Conservation (phyloP, 2,329 filamentous ascomycete species). For the Penicillium frequentans region DNA sequence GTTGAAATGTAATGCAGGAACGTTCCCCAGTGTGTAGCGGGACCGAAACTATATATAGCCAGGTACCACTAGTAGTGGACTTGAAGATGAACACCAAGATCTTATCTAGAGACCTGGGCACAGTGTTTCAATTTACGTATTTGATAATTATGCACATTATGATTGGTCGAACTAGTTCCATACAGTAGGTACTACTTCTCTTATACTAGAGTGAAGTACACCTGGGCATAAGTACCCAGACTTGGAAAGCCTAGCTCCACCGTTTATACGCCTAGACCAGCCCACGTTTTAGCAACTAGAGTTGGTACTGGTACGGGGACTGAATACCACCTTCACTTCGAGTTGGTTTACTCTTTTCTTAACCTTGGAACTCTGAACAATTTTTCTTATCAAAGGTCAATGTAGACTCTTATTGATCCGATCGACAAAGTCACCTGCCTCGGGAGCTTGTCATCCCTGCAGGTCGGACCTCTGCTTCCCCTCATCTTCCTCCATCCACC, state of each 20-base stretch:
- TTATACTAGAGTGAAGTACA: background rate
- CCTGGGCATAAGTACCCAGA: too few relatives aligned
- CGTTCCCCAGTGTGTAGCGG: background rate
- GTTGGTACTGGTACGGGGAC: background rate
- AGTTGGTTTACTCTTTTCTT: background rate
- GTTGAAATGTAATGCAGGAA: background rate
- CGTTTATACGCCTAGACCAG: background rate
- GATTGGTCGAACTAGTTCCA: background rate
- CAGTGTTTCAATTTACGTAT: too few relatives aligned
- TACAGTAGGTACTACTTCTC: background rate
- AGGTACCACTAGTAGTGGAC: background rate
- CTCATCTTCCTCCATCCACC: constrained; percentile 16
- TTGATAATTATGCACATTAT: background rate
- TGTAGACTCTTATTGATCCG: background rate
- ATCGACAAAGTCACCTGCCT: constrained; percentile 10
- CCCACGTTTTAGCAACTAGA: background rate
- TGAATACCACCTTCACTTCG: background rate
- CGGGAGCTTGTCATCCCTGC: background rate
- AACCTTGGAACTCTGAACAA: background rate
- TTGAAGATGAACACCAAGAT: background rate
- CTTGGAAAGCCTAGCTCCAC: background rate
- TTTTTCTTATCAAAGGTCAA: background rate
- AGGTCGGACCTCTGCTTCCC: background rate
- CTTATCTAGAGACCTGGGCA: background rate
- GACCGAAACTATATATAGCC: background rate